A percentile compares a stretch with the other conserved stretches of the same genome.
These are phyloP conservation scores for Sextonia rubra DNA, from an alignment of 164 flowering plant genomes.

Conservation along the genomic window DNA sequence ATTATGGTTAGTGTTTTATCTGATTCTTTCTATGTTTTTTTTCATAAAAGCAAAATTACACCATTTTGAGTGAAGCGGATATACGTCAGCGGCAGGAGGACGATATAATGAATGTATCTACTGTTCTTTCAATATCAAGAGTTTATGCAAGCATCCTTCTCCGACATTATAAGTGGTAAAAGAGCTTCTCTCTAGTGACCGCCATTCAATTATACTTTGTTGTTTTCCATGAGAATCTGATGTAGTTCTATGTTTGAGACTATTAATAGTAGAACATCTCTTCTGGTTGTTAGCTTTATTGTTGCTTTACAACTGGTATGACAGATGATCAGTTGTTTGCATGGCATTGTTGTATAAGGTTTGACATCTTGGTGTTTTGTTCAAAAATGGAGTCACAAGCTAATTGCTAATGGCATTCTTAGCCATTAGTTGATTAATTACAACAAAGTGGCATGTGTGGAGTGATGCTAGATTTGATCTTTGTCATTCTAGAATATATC, in stretches of 20 bases:
- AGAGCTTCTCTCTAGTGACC: neutral
- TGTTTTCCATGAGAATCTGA: no score
- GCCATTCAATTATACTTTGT: no score
- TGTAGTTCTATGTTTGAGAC: neutral
- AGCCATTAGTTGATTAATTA: no score
- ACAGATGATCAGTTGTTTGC: no score
- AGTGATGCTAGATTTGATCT: no score
- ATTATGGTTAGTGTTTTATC: neutral
- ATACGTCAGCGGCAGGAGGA: conserved; percentile 41
- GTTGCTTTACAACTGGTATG: no score
- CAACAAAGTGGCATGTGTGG: no score
- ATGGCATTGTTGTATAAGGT: no score
- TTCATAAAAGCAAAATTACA: conserved; percentile 36
- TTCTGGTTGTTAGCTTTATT: neutral
- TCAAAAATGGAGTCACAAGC: no score
- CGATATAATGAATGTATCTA: conserved; percentile 39
- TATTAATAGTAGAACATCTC: neutral
- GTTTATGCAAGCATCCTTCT: conserved; percentile 46
- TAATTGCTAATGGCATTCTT: no score
- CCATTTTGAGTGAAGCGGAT: conserved; percentile 41
- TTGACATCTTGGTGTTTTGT: no score
- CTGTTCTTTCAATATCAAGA: conserved; percentile 45
- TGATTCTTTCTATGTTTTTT: neutral
- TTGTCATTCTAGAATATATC: no score
- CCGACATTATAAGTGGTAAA: conserved; percentile 62